Conservation (phyloP, 1,284 basidiomycete species). For the Trametes pubescens region DNA sequence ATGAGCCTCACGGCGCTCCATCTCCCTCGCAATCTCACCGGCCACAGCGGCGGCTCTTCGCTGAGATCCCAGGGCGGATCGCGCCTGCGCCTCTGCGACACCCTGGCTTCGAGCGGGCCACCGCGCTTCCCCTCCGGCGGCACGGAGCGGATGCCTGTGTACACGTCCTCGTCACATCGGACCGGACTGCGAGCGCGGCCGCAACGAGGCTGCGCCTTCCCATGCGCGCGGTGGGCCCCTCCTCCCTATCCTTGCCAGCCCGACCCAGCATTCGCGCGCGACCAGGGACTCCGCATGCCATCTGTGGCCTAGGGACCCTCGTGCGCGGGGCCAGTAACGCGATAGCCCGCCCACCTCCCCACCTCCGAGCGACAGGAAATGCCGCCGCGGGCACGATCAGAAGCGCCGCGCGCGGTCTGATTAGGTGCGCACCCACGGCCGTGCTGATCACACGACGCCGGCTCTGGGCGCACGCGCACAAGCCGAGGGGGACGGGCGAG, state of each 20-base stretch:
- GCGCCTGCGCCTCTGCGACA: not conserved
- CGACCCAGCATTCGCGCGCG: slow-evolving; percentile 3
- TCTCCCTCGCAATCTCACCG: slow-evolving; percentile 17
- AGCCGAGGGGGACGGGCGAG: slow-evolving; percentile 14
- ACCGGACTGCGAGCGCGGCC: slow-evolving; percentile 21
- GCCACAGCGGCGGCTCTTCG: slow-evolving; percentile 18
- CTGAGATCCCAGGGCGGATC: slow-evolving; percentile 22
- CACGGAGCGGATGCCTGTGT: slow-evolving; percentile 24
- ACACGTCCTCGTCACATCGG: slow-evolving; percentile 18
- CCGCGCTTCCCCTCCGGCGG: slow-evolving; percentile 10
- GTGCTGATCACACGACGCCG: slow-evolving; percentile 34
- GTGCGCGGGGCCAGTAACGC: not conserved
- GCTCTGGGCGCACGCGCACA: slow-evolving; percentile 18
- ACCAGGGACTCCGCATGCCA: slow-evolving; percentile 5
- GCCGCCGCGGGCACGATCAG: slow-evolving; percentile 23
- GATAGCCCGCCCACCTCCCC: not conserved
- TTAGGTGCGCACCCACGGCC: slow-evolving; percentile 26
- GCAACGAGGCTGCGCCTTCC: slow-evolving; percentile 28
- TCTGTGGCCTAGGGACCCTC: slow-evolving; percentile 8
- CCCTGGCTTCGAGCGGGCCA: slow-evolving; percentile 9
- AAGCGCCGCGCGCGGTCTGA: slow-evolving; percentile 23
- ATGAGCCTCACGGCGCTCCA: slow-evolving; percentile 5
- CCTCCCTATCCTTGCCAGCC: slow-evolving; percentile 14
- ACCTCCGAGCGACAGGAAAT: not conserved
- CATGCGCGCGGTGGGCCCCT: slow-evolving; percentile 13